phyloP scores from a whole-genome alignment of 2,329 filamentous ascomycete species.

The Xylariaceae sp. region DNA sequence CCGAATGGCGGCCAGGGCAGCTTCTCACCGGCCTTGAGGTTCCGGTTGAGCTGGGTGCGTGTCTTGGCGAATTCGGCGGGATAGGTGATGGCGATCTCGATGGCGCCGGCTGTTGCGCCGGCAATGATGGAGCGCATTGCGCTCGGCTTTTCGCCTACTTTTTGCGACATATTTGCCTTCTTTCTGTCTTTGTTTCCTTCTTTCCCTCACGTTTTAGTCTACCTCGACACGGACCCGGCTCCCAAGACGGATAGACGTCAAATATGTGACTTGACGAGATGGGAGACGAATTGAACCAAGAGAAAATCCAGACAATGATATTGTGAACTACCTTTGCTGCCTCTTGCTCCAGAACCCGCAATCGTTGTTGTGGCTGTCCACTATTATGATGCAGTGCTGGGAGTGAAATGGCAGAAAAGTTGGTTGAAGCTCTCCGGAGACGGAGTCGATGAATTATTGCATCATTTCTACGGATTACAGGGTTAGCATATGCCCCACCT shows the following conservation, averaged over 20 bases:
- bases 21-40: constrained; percentile 75
- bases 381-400: background rate
- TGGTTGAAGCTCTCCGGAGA: constrained; percentile 10
- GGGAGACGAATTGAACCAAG: background rate
- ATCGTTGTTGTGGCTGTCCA: background rate
- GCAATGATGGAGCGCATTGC: constrained; percentile 85
- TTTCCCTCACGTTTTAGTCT: background rate
- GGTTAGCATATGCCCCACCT: too few species aligned
- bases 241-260: background rate
- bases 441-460: constrained; percentile 9
- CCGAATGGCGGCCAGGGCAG: constrained; percentile 94
- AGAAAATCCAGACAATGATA: background rate
- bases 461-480: background rate
- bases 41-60: constrained; percentile 83
- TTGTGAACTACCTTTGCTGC: background rate
- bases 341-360: background rate
- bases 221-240: background rate
- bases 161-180: constrained; percentile 17
- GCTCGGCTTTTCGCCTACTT: constrained; percentile 55
- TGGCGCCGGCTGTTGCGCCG: constrained; percentile 85
- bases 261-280: background rate
- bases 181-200: background rate
- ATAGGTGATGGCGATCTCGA: constrained; percentile 87
- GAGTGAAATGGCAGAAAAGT: constrained; percentile 1
- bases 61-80: constrained; percentile 92